phyloP scores from a whole-genome alignment of 1,139 yeast species.

The Yamadazyma diddensiae region DNA sequence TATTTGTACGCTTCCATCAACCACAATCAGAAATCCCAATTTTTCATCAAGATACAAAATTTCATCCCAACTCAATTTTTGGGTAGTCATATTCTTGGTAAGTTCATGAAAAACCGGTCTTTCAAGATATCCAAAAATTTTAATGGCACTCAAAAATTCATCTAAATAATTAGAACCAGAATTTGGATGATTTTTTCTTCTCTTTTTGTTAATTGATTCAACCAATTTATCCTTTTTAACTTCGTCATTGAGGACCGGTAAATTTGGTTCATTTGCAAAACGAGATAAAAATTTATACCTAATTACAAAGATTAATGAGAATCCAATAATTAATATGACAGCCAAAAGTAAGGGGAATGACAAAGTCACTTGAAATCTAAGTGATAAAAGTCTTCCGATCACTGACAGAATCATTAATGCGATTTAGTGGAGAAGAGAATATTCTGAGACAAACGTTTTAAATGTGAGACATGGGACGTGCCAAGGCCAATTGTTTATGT shows the following conservation, averaged over 20 bases:
- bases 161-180: conserved; percentile 58
- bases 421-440: conserved; percentile 2
- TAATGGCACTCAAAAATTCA: conserved; percentile 86
- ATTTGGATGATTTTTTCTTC: conserved; percentile 18
- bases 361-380: conserved; percentile 31
- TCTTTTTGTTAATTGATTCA: conserved; percentile 30
- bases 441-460: too few species aligned
- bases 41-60: conserved; percentile 68
- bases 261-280: conserved; percentile 27
- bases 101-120: conserved; percentile 88
- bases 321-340: conserved; percentile 1
- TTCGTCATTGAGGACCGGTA: conserved; percentile 12
- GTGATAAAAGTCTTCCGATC: conserved; percentile 13
- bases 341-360: conserved; percentile 19
- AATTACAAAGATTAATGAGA: conserved; percentile 28
- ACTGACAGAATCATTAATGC: neutral
- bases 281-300: conserved; percentile 39
- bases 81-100: conserved; percentile 89
- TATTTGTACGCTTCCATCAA: conserved; percentile 85
- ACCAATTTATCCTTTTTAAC: conserved; percentile 22
- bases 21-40: conserved; percentile 88
- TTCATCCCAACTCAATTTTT: conserved; percentile 76
- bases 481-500: too few species aligned
- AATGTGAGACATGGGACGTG: too few species aligned
- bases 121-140: conserved; percentile 91